A percentile compares a stretch with the other conserved stretches of the same genome.
Conservation (phyloP, 139 green algal species). For the Chlorella sp. region DNA sequence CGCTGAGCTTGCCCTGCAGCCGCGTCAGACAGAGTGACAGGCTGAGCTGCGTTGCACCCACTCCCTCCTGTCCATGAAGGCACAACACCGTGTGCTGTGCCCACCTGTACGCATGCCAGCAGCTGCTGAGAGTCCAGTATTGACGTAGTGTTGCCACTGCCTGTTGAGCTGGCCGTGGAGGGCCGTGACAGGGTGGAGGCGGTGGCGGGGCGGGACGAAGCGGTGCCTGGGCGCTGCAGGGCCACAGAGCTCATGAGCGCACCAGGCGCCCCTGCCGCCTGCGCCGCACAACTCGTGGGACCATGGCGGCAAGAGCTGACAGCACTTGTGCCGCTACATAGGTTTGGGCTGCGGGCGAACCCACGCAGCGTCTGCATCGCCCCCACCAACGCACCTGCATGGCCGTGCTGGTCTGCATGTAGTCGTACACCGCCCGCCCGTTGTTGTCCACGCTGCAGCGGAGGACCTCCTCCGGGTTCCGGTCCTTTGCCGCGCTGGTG, state of each 20-base stretch:
- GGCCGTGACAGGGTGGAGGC: conserved; percentile 6
- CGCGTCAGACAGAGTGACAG: no score
- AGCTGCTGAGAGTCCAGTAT: conserved; percentile 7
- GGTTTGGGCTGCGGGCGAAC: no score
- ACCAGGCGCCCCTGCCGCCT: no score
- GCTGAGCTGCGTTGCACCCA: no score
- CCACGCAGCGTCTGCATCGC: no score
- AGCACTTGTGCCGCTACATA: no score
- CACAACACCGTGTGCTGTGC: no score
- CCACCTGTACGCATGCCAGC: neutral
- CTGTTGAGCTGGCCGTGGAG: conserved; percentile 13
- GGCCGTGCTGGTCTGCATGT: conserved; percentile 9
- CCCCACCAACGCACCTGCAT: neutral
- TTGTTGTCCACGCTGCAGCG: conserved; percentile 1
- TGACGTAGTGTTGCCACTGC: neutral
- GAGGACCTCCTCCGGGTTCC: conserved; percentile 26
- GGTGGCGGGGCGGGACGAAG: conserved; percentile 7
- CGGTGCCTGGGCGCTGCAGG: conserved; percentile 4
- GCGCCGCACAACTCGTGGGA: no score
- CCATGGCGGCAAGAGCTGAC: no score
- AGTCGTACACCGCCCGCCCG: conserved; percentile 27
- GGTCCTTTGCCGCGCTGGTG: conserved; percentile 11
- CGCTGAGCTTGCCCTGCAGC: conserved; percentile 28
- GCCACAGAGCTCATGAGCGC: no score
- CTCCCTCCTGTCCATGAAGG: no score